A percentile compares a stretch with the other conserved stretches of the same genome.
phyloP scores from a whole-genome alignment of 2,329 filamentous ascomycete species.

The Leptographium lundbergii region DNA sequence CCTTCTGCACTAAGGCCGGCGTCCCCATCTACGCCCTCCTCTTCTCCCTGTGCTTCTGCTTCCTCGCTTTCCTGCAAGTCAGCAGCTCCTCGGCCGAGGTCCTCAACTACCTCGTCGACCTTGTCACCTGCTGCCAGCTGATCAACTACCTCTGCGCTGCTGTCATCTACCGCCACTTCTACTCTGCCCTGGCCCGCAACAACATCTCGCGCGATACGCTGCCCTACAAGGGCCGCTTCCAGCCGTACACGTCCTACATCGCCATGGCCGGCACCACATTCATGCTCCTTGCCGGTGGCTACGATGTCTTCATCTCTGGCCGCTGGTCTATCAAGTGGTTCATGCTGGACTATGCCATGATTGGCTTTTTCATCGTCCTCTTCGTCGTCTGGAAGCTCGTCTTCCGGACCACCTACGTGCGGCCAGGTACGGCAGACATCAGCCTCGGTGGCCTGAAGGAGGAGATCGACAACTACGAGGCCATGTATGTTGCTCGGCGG shows the following conservation, averaged over 20 bases:
- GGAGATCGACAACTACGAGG: constrained; percentile 26
- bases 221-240: constrained; percentile 38
- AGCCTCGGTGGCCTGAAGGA: constrained; percentile 13
- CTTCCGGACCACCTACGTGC: constrained; percentile 6
- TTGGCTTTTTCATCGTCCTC: constrained; percentile 5
- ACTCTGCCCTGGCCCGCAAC: constrained; percentile 40
- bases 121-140: constrained; percentile 46
- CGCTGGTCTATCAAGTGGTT: constrained; percentile 10
- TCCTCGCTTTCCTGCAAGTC: constrained; percentile 51
- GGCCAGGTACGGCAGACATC: constrained; percentile 12
- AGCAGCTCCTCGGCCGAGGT: constrained; percentile 41
- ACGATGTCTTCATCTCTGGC: constrained; percentile 6
- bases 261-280: constrained; percentile 10
- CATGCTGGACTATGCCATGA: constrained; percentile 11
- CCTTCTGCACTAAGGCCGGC: constrained; percentile 40
- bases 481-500: constrained; percentile 2
- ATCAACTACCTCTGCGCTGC: constrained; percentile 45
- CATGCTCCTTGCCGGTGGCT: constrained; percentile 7
- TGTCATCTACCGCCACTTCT: constrained; percentile 46
- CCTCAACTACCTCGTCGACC: constrained; percentile 46
- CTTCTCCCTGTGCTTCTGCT: constrained; percentile 45
- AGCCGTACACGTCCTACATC: constrained; percentile 12
- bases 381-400: constrained; percentile 6
- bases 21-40: constrained; percentile 52
- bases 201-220: constrained; percentile 38